Conservation (phyloP, 75 land plant genomes). For the Sequoiadendron giganteum region DNA sequence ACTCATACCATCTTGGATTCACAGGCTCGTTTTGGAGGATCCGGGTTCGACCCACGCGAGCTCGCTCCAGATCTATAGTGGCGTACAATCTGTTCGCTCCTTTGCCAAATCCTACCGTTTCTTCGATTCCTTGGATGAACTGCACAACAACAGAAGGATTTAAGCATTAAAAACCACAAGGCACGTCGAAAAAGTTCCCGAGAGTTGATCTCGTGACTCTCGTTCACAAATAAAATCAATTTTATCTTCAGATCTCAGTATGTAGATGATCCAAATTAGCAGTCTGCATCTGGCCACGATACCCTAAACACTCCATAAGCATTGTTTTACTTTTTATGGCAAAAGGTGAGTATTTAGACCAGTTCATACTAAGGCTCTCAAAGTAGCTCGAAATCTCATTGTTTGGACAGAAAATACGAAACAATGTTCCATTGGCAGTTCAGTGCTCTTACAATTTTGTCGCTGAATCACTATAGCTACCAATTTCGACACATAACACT, state of each 20-base stretch:
- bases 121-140: constrained; percentile 61
- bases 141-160: constrained; percentile 12
- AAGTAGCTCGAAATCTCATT: not conserved
- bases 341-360: not conserved
- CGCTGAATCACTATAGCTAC: too few relatives aligned
- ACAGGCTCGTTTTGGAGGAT: constrained; percentile 44
- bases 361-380: not conserved
- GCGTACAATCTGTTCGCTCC: constrained; percentile 66
- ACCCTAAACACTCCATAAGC: not conserved
- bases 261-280: not conserved
- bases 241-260: not conserved
- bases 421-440: not conserved
- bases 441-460: too few relatives aligned
- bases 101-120: constrained; percentile 58
- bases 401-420: not conserved
- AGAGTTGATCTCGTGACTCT: not conserved
- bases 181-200: not conserved
- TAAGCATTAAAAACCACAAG: not conserved
- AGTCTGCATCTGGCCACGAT: not conserved
- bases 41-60: constrained; percentile 78
- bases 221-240: not conserved
- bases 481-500: too few relatives aligned
- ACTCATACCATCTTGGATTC: constrained; percentile 83
- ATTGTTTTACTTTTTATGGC: not conserved
- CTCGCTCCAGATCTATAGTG: constrained; percentile 75